phyloP scores from a whole-genome alignment of 768 basidiomycete species.

The Tulasnella sp. region DNA sequence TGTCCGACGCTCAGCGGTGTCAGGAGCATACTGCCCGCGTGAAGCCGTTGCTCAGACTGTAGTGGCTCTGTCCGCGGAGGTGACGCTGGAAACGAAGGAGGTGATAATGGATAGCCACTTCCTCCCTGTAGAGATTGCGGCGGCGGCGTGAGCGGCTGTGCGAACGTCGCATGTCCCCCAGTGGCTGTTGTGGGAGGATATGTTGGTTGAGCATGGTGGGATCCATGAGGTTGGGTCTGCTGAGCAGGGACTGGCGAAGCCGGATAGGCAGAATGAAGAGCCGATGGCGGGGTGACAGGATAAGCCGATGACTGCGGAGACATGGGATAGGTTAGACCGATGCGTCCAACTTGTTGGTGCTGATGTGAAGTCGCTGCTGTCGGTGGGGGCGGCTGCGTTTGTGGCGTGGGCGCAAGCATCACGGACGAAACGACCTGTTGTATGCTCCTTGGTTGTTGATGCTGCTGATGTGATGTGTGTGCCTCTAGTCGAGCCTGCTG shows the following conservation, averaged over 20 bases:
- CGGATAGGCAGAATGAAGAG: neutral
- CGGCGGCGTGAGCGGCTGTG: neutral
- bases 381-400: neutral
- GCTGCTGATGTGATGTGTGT: no score
- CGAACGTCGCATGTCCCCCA: neutral
- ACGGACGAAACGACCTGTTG: no score
- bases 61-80: neutral
- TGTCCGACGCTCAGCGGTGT: constrained; percentile 4
- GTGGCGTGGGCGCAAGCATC: neutral
- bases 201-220: neutral
- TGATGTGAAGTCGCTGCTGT: neutral
- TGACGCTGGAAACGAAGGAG: neutral
- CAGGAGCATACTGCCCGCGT: constrained; percentile 6
- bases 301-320: no score
- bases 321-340: no score
- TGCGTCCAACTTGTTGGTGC: neutral
- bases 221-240: neutral
- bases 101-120: neutral
- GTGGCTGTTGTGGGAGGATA: neutral
- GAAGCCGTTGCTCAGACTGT: constrained; percentile 11
- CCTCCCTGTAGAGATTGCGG: neutral
- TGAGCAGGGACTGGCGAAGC: neutral
- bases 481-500: neutral
- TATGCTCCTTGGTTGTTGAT: no score
- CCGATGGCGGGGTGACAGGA: neutral